Evolutionary conservation across 2,329 filamentous ascomycete species (phyloP), one percentile per base, ranked within the genome.

Genomic region (Scytalidium lignicola): DNA sequence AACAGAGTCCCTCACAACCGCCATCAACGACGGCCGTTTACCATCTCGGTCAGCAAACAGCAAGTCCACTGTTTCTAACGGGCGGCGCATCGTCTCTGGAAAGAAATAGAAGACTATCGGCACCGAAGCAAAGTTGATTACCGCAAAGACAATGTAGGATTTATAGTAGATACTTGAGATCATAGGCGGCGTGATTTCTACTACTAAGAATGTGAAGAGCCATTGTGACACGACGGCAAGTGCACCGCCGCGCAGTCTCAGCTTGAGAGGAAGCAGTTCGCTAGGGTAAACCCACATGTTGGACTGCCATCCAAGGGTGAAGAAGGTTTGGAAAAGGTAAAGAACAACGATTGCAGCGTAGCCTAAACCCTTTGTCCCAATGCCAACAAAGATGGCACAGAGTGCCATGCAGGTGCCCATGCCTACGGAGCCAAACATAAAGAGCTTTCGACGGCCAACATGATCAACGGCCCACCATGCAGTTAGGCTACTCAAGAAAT

Each of bases 211-310:
- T 15, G 51, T 59, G 43, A 57, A 58, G 2, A 63, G 22, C 62
- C 62, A 64, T 43, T 63, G 59, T 15, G 58, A 58, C 7, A 61
- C 56, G 5, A 61, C 59, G 5, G 56, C 56, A 13, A 62, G 44
- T 6, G 58, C 59, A 15, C 51, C 54, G 7, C 55, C 58, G 5
- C 54, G 47, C 1, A 55, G 23, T 37, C 59, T 44, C 1, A 61
- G 50, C 22, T 55, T 55, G 39, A 61, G 44, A 1, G 58, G 58
- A 1, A 59, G 47, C 3, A 59, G 42, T 40, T 61, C 59, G 19
- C 48, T 51, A 3, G 59, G 58, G 23, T 61, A 60, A 26, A 58
- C 46, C 52, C 54, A 53, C 51, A 51, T 53, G 23, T 51, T 58
- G 22, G 52, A 53, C 41, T 56, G 55, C 58, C 57, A 61, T 9